Base-by-base conservation (phyloP, 1,284 basidiomycete genomes). In the Dichomitus squalens region DNA sequence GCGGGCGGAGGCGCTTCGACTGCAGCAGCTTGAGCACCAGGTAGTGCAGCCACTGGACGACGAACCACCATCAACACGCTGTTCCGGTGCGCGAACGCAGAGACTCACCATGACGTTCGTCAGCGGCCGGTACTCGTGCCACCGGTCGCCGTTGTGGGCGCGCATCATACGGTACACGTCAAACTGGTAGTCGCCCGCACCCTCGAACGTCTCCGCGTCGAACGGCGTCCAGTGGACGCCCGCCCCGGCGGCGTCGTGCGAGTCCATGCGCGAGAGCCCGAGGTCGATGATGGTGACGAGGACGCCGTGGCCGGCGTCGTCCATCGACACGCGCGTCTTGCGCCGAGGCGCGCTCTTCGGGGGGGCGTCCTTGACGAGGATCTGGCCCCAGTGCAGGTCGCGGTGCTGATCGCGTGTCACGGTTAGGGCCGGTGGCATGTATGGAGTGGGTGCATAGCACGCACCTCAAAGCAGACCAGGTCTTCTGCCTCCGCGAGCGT, bases 301-400 rank as follows among this genome's bases (percentile, higher is more conserved):
- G 3, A 96, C 79, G 9, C 91, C 92, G 61, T 80, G 75, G 21
- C 67, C 68, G 46, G 70, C 64, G 62, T 86, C 80, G 65, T 90
- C 88, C 86, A 91, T 87, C 18, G 70, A 72, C 48, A 73, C 55
- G 39, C 69, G 76, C 25, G 65, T 64, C 6, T 65, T 55, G 43
- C 55, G 25, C 23, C 56, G 61, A 55, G 68, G 47, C 61, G 66
- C 53, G 72, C 72, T 54, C 68, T 73, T 54, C 72, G 70, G 29
- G n/a, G 77, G 69, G 14, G 79, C 44, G 54, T 82, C 79, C 65
- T 85, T 86, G 47, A 99, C 85, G 9, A 99, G 83, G 49, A 99
- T 90, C 73, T 99, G 97, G n/a, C 96, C 96, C 86, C 95, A 95
- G 69, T 99, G 96, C 34, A 99, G 81, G 72, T 99, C 96, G 18